Evolutionary conservation across 2,329 filamentous ascomycete genomes (phyloP).

Genomic region (Talaromyces verruculosus): DNA sequence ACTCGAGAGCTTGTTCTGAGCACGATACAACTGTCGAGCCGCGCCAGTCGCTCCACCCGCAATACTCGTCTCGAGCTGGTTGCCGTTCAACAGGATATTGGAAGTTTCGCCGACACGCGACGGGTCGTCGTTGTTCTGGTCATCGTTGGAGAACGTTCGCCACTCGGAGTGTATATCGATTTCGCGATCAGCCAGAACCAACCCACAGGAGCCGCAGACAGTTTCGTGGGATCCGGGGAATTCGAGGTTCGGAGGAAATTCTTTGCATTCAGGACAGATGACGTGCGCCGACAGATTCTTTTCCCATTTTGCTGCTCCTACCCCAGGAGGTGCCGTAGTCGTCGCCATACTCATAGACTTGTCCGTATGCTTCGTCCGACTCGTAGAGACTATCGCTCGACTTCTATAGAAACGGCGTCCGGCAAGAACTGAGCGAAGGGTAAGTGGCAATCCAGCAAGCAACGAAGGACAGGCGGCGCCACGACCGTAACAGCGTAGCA

Average conservation of each 20-base stretch:
- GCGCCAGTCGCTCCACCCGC: conserved; percentile 74
- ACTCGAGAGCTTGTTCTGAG: conserved; percentile 75
- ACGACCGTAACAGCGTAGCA: conserved; percentile 18
- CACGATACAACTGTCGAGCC: conserved; percentile 73
- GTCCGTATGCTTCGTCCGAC: background rate
- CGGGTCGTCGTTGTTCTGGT: conserved; percentile 92
- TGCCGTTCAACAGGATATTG: conserved; percentile 85
- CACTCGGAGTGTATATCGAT: conserved; percentile 97
- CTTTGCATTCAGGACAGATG: conserved; percentile 87
- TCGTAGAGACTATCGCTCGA: background rate
- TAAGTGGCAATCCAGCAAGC: conserved; percentile 13
- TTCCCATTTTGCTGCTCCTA: conserved; percentile 57
- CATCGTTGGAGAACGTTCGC: conserved; percentile 98
- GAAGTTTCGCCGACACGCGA: conserved; percentile 95
- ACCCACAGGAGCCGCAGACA: conserved; percentile 86
- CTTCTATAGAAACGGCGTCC: background rate
- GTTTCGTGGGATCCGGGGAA: conserved; percentile 94
- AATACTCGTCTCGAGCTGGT: conserved; percentile 85
- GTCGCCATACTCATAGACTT: conserved; percentile 19
- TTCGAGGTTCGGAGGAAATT: conserved; percentile 85
- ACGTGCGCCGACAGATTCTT: conserved; percentile 85
- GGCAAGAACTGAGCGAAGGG: background rate
- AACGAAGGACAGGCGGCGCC: conserved; percentile 21
- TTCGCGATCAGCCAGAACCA: conserved; percentile 85
- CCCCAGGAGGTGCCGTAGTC: conserved; percentile 42